phyloP scores from a whole-genome alignment of 345 rosid genomes.

The Corymbia maculata region DNA sequence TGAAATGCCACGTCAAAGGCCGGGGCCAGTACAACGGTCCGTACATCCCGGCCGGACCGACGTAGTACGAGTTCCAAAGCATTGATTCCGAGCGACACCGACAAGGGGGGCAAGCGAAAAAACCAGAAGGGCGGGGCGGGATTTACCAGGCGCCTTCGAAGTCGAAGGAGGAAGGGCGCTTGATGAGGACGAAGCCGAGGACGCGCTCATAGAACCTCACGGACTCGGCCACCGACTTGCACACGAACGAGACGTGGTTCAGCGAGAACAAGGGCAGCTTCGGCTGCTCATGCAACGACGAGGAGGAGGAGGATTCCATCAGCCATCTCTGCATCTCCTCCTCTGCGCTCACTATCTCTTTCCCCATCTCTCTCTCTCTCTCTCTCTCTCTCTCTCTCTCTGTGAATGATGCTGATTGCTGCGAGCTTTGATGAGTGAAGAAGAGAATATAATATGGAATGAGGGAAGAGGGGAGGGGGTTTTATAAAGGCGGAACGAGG shows the following conservation, averaged over 20 bases:
- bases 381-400: background rate
- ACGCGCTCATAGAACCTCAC: constrained; percentile 34
- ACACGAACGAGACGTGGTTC: constrained; percentile 37
- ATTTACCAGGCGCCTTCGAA: constrained; percentile 47
- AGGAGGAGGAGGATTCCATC: background rate
- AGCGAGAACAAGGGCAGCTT: constrained; percentile 20
- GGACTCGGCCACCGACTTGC: constrained; percentile 22
- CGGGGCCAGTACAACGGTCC: background rate
- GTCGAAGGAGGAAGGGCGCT: constrained; percentile 40
- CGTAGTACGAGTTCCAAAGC: background rate
- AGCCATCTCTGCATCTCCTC: constrained; percentile 12
- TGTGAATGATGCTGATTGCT: background rate
- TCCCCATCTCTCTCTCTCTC: background rate
- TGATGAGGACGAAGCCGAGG: constrained; percentile 36
- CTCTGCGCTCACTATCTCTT: constrained; percentile 18
- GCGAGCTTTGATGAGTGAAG: background rate
- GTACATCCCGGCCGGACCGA: background rate
- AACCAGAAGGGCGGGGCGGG: too few species aligned
- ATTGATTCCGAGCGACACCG: background rate
- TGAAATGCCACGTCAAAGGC: background rate
- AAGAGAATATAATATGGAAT: background rate
- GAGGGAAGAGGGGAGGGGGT: background rate
- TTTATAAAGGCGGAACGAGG: background rate
- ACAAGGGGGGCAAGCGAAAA: background rate
- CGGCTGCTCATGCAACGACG: background rate